These are phyloP conservation scores for Russula sp. DNA, from an alignment of 768 basidiomycete species.

Conservation along the genomic window DNA sequence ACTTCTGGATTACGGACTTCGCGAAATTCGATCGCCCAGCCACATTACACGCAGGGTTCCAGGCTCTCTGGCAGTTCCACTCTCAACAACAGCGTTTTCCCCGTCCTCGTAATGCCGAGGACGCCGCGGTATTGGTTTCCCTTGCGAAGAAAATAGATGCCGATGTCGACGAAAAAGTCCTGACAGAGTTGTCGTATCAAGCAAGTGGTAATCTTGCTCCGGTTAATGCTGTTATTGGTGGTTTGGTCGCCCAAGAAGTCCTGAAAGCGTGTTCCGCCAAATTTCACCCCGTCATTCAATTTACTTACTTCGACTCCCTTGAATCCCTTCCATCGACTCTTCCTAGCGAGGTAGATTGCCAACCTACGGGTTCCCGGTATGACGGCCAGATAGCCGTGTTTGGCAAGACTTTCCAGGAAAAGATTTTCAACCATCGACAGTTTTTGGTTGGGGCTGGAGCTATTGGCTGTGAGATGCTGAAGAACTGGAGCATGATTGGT, in stretches of 20 bases:
- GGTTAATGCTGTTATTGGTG: slow-evolving; percentile 89
- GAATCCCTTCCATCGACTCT: slow-evolving; percentile 80
- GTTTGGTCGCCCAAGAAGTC: slow-evolving; percentile 97
- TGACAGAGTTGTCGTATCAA: slow-evolving; percentile 87
- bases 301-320: slow-evolving; percentile 95
- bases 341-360: slow-evolving; percentile 80
- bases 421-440: slow-evolving; percentile 83
- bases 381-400: slow-evolving; percentile 97
- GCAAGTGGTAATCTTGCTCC: slow-evolving; percentile 89
- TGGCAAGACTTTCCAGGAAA: slow-evolving; percentile 88
- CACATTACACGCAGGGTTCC: slow-evolving; percentile 90
- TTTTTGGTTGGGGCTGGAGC: slow-evolving; percentile 99
- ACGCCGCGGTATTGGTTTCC: slow-evolving; percentile 68
- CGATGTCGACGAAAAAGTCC: slow-evolving; percentile 75
- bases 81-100: slow-evolving; percentile 67
- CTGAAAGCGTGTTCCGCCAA: slow-evolving; percentile 97
- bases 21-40: slow-evolving; percentile 94
- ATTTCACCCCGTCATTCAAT: slow-evolving; percentile 94
- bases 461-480: slow-evolving; percentile 99
- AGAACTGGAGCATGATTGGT: slow-evolving; percentile 99
- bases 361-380: slow-evolving; percentile 79
- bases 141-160: slow-evolving; percentile 75
- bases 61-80: slow-evolving; percentile 80
- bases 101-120: slow-evolving; percentile 74
- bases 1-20: slow-evolving; percentile 93